These are phyloP conservation scores for Nakazawaea wyomingensis DNA, from an alignment of 805 yeast species.

Conservation along the genomic window DNA sequence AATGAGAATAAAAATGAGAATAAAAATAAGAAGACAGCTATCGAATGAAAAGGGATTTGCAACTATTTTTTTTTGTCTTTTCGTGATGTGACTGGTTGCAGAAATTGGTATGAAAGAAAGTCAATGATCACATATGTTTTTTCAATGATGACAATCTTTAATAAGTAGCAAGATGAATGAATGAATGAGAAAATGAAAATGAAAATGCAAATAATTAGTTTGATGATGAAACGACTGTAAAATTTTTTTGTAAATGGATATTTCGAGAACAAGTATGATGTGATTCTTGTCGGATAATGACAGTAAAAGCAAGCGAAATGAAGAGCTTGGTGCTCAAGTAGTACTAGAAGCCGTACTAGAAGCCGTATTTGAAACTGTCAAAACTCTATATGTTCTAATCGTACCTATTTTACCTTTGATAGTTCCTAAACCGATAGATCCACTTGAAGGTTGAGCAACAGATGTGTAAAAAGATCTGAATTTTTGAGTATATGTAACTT, in stretches of 20 bases:
- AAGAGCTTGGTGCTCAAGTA: neutral
- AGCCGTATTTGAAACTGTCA: constrained; percentile 25
- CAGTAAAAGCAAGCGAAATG: neutral
- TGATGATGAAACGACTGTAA: neutral
- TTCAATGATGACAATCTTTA: too few species aligned
- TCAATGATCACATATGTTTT: too few species aligned
- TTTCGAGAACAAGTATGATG: too few species aligned
- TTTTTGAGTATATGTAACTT: constrained; percentile 46
- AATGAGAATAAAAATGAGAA: too few species aligned
- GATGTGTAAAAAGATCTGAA: constrained; percentile 40
- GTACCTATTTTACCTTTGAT: constrained; percentile 64
- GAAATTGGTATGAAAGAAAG: too few species aligned
- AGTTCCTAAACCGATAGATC: constrained; percentile 75
- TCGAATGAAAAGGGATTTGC: too few species aligned
- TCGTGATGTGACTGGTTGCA: too few species aligned
- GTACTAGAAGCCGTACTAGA: constrained; percentile 25
- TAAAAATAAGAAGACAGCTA: too few species aligned
- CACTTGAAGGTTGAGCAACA: constrained; percentile 46
- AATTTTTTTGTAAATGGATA: too few species aligned
- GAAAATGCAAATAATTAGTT: neutral
- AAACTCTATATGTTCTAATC: constrained; percentile 35
- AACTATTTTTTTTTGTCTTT: too few species aligned
- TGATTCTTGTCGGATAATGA: neutral
- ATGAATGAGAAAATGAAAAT: neutral
- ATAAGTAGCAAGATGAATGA: too few species aligned